phyloP scores from a whole-genome alignment of 2,329 filamentous ascomycete species.

The Simplicillium sp. region DNA sequence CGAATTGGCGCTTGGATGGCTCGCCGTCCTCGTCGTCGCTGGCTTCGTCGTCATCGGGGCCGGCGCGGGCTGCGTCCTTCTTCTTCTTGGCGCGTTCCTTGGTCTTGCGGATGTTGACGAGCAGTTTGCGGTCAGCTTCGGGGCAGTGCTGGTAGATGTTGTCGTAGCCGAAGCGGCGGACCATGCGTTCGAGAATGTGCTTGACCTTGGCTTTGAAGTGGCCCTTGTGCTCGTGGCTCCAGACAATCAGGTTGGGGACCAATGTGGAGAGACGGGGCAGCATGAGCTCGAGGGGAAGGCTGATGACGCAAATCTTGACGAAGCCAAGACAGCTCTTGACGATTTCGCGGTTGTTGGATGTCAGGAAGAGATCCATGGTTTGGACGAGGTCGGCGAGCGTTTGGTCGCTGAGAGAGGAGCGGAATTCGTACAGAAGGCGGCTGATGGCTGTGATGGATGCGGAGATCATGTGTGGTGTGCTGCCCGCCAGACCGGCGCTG shows the following conservation, averaged over 20 bases:
- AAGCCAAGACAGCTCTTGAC: slow-evolving; percentile 92
- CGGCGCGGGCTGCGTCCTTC: slow-evolving; percentile 59
- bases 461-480: slow-evolving; percentile 93
- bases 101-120: slow-evolving; percentile 91
- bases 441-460: slow-evolving; percentile 93
- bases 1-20: slow-evolving; percentile 53
- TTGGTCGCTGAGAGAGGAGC: slow-evolving; percentile 54
- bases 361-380: slow-evolving; percentile 92
- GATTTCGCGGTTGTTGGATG: slow-evolving; percentile 93
- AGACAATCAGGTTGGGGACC: slow-evolving; percentile 84
- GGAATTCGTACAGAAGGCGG: slow-evolving; percentile 89
- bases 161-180: slow-evolving; percentile 81
- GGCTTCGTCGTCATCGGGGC: slow-evolving; percentile 46
- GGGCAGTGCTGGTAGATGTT: slow-evolving; percentile 72
- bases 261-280: slow-evolving; percentile 66
- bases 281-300: slow-evolving; percentile 71
- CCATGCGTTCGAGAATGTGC: slow-evolving; percentile 92
- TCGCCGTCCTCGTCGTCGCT: slow-evolving; percentile 43
- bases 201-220: slow-evolving; percentile 97
- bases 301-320: slow-evolving; percentile 90
- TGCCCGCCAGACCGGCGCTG: slow-evolving; percentile 84
- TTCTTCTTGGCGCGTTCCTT: slow-evolving; percentile 85
- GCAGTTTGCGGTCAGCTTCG: slow-evolving; percentile 78
- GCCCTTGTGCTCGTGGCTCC: slow-evolving; percentile 97
- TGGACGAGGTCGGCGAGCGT: slow-evolving; percentile 79